Conservation (phyloP, 805 yeast species). For the Candida sonorensis region DNA sequence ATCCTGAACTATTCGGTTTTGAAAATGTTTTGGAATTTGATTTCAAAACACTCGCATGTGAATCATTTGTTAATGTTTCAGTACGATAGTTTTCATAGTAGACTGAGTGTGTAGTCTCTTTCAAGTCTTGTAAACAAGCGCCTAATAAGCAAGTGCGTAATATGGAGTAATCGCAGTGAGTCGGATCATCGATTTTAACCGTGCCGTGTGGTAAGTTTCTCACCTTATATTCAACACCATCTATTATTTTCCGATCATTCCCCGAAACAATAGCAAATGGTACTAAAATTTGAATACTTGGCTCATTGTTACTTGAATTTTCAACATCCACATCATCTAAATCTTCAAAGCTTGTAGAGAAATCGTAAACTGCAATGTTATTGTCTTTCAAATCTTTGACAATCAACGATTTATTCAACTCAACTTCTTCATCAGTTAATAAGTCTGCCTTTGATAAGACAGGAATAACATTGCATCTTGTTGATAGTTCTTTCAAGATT, state of each 20-base stretch:
- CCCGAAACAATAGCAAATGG: slow-evolving; percentile 95
- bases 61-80: slow-evolving; percentile 25
- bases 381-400: slow-evolving; percentile 32
- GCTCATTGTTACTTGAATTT: slow-evolving; percentile 1
- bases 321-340: slow-evolving; percentile 20
- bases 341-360: slow-evolving; percentile 25
- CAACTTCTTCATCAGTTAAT: slow-evolving; percentile 46
- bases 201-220: slow-evolving; percentile 83
- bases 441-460: slow-evolving; percentile 77
- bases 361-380: slow-evolving; percentile 23
- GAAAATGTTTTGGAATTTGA: slow-evolving; percentile 7
- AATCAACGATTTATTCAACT: slow-evolving; percentile 37
- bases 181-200: slow-evolving; percentile 75
- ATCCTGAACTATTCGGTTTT: slow-evolving; percentile 16
- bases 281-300: slow-evolving; percentile 27
- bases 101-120: slow-evolving; percentile 64
- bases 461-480: slow-evolving; percentile 75
- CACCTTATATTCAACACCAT: slow-evolving; percentile 69
- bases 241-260: slow-evolving; percentile 57
- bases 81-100: slow-evolving; percentile 76
- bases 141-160: slow-evolving; percentile 71
- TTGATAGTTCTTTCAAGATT: slow-evolving; percentile 59
- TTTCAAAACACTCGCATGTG: slow-evolving; percentile 7
- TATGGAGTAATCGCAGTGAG: slow-evolving; percentile 71
- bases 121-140: slow-evolving; percentile 73